Conservation (phyloP, 2,329 filamentous ascomycete genomes). For the Aspergillus cejpii region DNA sequence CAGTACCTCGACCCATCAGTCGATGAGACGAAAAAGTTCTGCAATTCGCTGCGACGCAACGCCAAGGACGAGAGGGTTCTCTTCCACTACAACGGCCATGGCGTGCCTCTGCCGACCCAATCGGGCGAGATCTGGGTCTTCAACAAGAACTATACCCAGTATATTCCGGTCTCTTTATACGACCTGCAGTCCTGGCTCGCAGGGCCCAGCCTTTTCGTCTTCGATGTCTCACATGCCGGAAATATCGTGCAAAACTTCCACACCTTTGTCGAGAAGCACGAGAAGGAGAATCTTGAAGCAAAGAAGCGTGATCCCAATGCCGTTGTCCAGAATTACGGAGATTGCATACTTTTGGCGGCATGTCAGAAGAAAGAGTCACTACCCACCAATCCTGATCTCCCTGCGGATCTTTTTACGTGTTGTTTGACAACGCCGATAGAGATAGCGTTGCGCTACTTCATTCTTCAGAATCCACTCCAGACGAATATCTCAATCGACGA, state of each 20-base stretch:
- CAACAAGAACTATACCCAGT: slow-evolving; percentile 97
- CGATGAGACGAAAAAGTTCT: slow-evolving; percentile 96
- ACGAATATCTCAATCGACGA: slow-evolving; percentile 67
- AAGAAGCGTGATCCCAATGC: slow-evolving; percentile 67
- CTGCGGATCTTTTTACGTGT: slow-evolving; percentile 90
- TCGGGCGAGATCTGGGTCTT: slow-evolving; percentile 99
- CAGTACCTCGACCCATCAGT: slow-evolving; percentile 94
- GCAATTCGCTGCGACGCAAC: slow-evolving; percentile 78
- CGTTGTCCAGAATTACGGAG: slow-evolving; percentile 59
- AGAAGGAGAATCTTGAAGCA: slow-evolving; percentile 75
- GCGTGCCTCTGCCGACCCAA: slow-evolving; percentile 87
- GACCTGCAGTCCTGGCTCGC: slow-evolving; percentile 94
- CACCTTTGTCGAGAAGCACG: slow-evolving; percentile 89
- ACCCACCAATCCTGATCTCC: slow-evolving; percentile 86
- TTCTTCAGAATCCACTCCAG: slow-evolving; percentile 76
- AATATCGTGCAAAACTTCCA: slow-evolving; percentile 95
- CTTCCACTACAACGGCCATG: slow-evolving; percentile 98
- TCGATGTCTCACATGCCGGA: slow-evolving; percentile 93
- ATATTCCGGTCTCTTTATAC: slow-evolving; percentile 92
- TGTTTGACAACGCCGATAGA: slow-evolving; percentile 96
- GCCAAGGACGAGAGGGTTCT: slow-evolving; percentile 93
- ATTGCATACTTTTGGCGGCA: slow-evolving; percentile 87
- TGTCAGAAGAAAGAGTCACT: slow-evolving; percentile 87
- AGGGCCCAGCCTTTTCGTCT: slow-evolving; percentile 91
- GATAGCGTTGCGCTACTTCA: slow-evolving; percentile 94